A percentile compares a stretch with the other conserved stretches of the same genome.
These are phyloP conservation scores for Pleoardoris graminearum DNA, from an alignment of 2,329 filamentous ascomycete species.

Conservation along the genomic window DNA sequence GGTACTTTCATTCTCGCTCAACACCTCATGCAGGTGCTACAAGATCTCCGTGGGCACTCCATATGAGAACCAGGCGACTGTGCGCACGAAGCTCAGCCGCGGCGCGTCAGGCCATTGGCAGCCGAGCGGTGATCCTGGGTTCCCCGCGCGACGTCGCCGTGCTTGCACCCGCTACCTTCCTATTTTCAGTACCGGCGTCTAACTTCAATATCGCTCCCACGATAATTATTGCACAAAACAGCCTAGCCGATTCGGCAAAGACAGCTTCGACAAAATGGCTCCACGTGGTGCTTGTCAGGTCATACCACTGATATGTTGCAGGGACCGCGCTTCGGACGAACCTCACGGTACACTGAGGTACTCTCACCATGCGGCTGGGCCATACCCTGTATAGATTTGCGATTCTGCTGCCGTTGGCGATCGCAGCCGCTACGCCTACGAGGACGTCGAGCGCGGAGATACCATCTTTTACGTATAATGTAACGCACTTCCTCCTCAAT, in stretches of 20 bases:
- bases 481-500: slow-evolving; percentile 47
- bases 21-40: no score
- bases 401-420: not conserved
- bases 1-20: no score
- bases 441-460: not conserved
- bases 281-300: not conserved
- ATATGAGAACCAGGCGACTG: no score
- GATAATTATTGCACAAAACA: slow-evolving; percentile 1
- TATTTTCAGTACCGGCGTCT: not conserved
- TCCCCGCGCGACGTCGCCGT: slow-evolving; percentile 1
- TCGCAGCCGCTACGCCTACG: not conserved
- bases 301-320: not conserved
- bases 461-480: slow-evolving; percentile 47
- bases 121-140: not conserved
- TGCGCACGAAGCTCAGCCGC: not conserved
- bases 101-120: not conserved
- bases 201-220: not conserved
- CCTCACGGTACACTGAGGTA: not conserved
- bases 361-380: not conserved
- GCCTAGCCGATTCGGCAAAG: not conserved
- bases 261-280: not conserved
- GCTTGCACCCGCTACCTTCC: not conserved
- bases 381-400: not conserved
- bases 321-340: no score
- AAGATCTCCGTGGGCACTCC: no score